A percentile compares a stretch with the other conserved stretches of the same genome.
phyloP scores from a whole-genome alignment of 148 eudicot species.

The Diospyros lotus region DNA sequence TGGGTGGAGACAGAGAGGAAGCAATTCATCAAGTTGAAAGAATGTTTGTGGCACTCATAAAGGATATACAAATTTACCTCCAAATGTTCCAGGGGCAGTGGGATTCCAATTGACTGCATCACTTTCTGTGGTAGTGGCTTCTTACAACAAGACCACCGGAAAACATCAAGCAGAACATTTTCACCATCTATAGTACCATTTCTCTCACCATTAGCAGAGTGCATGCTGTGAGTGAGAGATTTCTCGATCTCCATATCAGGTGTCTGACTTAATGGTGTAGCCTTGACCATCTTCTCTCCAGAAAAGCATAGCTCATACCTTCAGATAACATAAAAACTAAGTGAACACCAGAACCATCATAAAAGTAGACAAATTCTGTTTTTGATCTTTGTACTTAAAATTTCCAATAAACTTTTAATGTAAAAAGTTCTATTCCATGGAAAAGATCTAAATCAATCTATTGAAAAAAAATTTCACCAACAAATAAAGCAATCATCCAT shows the following conservation, averaged over 20 bases:
- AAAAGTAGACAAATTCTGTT: neutral
- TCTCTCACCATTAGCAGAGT: constrained; percentile 55
- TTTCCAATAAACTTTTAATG: neutral
- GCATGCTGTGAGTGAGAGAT: constrained; percentile 44
- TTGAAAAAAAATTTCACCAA: too few species aligned
- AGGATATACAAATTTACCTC: constrained; percentile 54
- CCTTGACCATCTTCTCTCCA: constrained; percentile 77
- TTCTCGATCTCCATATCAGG: constrained; percentile 60
- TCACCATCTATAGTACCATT: constrained; percentile 49
- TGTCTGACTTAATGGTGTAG: constrained; percentile 41
- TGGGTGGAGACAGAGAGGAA: too few species aligned
- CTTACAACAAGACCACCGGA: constrained; percentile 92
- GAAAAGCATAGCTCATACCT: constrained; percentile 95
- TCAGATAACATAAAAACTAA: constrained; percentile 10
- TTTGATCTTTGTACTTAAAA: neutral
- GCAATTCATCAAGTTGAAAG: neutral
- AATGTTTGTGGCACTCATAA: neutral
- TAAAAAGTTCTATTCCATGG: neutral
- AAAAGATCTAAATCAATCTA: neutral
- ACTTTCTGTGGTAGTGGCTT: constrained; percentile 69
- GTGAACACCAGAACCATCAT: constrained; percentile 11
- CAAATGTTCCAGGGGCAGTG: constrained; percentile 74
- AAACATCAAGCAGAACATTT: constrained; percentile 51
- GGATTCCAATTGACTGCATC: constrained; percentile 74
- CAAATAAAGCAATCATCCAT: too few species aligned